Base-by-base conservation (phyloP, 225 moss, liverwort and hornwort species). In the Pseudoscleropodium purum region DNA sequence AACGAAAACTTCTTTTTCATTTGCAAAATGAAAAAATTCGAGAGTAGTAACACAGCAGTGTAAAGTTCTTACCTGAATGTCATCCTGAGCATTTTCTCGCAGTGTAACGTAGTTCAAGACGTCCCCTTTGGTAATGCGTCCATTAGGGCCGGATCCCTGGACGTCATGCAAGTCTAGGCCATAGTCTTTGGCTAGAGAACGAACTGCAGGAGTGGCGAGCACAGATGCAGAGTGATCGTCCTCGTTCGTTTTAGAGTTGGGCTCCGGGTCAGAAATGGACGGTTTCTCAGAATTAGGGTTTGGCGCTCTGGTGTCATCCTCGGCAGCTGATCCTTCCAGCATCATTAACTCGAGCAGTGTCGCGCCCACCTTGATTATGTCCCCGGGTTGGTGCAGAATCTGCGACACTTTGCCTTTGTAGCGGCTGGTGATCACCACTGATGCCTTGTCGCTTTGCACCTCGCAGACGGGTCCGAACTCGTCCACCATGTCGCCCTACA, bases 381-480 rank as follows among this genome's bases (percentile, higher is more conserved):
- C 97, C 13, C 99, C 99, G 7, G 99, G 99, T 54, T 84, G 84
- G 43, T 93, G 96, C 65, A 92, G 92, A 56, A 99, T 92, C 87
- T 90, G 93, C 21, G 96, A 95, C 59, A 99, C 97, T 91, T 87
- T 94, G 84, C 99, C 99, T 91, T 97, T 94, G 89, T 94, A 97
- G 49, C 97, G 96, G 93, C 99, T 99, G 31, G 97, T 99, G 85
- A 99, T 97, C 72, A 95, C 93, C 37, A 99, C 97, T 24, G 95
- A 94, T 26, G 99, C 99, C 91, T 99, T 99, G 93, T 99, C 99
- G 86, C 99, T 99, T 91, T 99, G 99, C 59, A 99, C 99, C 95
- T 97, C 95, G 79, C 99, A 99, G 47, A 99, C 84, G 34, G 97
- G 95, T 21, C 94, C 95, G 85, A 99, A 99, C 89, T 99, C 99